Evolutionary conservation across 2,329 filamentous ascomycete genomes (phyloP).

Genomic region (Pseudogymnoascus sp.): DNA sequence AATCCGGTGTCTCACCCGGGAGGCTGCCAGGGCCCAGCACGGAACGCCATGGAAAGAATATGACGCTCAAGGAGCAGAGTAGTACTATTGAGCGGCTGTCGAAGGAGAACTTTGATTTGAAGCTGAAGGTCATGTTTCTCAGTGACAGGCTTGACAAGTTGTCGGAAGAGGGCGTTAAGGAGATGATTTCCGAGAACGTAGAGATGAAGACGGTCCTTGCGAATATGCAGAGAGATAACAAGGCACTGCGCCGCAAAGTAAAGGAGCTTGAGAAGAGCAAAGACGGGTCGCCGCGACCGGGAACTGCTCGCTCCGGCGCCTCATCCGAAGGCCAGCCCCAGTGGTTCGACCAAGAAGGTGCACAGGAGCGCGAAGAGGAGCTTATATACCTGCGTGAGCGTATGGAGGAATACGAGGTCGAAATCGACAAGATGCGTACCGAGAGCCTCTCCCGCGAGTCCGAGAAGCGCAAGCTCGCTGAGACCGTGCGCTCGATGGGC

Average conservation of each 20-base stretch:
- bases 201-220: slow-evolving; percentile 87
- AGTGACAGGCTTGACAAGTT: slow-evolving; percentile 88
- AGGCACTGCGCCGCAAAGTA: slow-evolving; percentile 68
- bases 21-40: slow-evolving; percentile 42
- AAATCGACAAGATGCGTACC: slow-evolving; percentile 73
- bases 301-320: slow-evolving; percentile 48
- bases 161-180: slow-evolving; percentile 92
- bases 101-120: slow-evolving; percentile 97
- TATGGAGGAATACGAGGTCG: slow-evolving; percentile 72
- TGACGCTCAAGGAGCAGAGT: slow-evolving; percentile 95
- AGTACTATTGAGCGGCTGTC: slow-evolving; percentile 92
- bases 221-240: slow-evolving; percentile 85
- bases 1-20: slow-evolving; percentile 56
- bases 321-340: slow-evolving; percentile 51
- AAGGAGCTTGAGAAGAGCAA: slow-evolving; percentile 78
- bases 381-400: slow-evolving; percentile 76
- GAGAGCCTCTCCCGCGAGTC: slow-evolving; percentile 73
- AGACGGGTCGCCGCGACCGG: slow-evolving; percentile 52
- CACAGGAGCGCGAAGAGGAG: slow-evolving; percentile 73
- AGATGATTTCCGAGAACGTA: slow-evolving; percentile 96
- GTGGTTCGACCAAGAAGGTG: slow-evolving; percentile 49
- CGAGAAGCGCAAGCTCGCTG: slow-evolving; percentile 79
- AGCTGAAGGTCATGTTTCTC: slow-evolving; percentile 95
- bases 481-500: slow-evolving; percentile 63
- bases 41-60: slow-evolving; percentile 54